Evolutionary conservation across 1,139 yeast genomes (phyloP), one percentile per base, ranked within the genome.

Genomic region (Maudiozyma humilis): DNA sequence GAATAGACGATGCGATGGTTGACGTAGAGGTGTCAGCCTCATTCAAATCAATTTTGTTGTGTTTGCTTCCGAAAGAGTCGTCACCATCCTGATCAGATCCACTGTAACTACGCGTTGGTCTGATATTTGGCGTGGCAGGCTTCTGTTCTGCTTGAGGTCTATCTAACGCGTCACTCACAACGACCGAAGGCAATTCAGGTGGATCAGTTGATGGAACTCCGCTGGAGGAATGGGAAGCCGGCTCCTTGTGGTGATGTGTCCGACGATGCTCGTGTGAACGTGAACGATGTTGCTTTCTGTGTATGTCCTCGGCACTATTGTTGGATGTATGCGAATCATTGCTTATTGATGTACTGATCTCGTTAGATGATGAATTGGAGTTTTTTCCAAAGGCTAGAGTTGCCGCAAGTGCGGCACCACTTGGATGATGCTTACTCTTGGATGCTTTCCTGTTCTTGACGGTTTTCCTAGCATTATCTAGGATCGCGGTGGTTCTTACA

Each of bases 331-430:
- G 14, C 2, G 25, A 4, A 16, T 15, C 29, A 2, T 29, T 20
- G 29, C 15, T 36, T 12, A 16, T 36, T 8, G 3, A 3, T 7
- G 38, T 20, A 19, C 12, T 20, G 14, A 18, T 19, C 2, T n/a
- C 2, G 17, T 10, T 32, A 32, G 35, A 32, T 7, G 17, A 32
- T 32, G 12, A 18, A 12, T 16, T 13, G 16, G 16, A n/a, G 19
- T 23, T 43, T 16, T 38, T 38, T 18, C 23, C 40, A 5, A 38
- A 40, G 14, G 46, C 46, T 17, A 51, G 46, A 18, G 45, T 56
- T 5, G 70, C 69, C 3, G 70, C 68, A 15, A 62, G 57, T 1
- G 68, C 67, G 2, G 69, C 66, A 20, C 54, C 51, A 41, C 59
- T 57, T 8, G 56, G 47, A 3, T 14, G 46, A 41, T 41, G 55